Conservation (phyloP, 2,329 filamentous ascomycete species). For the Colletotrichum sidae region DNA sequence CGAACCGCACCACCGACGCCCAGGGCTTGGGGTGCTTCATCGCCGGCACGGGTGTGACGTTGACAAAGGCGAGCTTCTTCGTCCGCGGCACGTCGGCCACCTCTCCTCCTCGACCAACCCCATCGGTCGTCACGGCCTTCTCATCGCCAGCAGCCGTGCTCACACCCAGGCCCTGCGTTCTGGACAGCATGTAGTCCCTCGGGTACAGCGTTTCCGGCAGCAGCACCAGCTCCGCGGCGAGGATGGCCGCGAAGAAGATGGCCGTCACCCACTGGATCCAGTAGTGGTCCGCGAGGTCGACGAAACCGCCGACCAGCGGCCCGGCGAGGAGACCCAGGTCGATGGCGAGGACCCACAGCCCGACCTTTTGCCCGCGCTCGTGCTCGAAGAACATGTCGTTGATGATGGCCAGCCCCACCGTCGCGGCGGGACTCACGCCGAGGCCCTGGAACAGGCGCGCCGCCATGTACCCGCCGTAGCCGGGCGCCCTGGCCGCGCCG, state of each 20-base stretch:
- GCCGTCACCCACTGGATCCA: slow-evolving; percentile 68
- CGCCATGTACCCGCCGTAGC: slow-evolving; percentile 65
- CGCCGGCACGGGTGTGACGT: slow-evolving; percentile 59
- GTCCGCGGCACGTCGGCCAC: slow-evolving; percentile 48
- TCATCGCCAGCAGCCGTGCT: slow-evolving; percentile 28
- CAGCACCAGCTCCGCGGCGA: slow-evolving; percentile 60
- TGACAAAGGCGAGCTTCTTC: slow-evolving; percentile 56
- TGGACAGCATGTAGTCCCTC: slow-evolving; percentile 58
- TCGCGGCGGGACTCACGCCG: slow-evolving; percentile 64
- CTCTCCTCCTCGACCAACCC: slow-evolving; percentile 1
- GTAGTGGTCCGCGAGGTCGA: slow-evolving; percentile 56
- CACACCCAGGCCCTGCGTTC: not conserved
- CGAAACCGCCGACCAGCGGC: slow-evolving; percentile 59
- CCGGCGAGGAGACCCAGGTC: slow-evolving; percentile 63
- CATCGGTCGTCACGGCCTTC: slow-evolving; percentile 31
- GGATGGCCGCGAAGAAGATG: slow-evolving; percentile 61
- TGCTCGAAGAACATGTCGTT: slow-evolving; percentile 68
- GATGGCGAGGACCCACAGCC: slow-evolving; percentile 68
- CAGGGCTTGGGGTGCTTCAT: slow-evolving; percentile 62
- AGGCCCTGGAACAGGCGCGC: slow-evolving; percentile 69
- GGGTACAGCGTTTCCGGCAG: slow-evolving; percentile 69
- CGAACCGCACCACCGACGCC: slow-evolving; percentile 58
- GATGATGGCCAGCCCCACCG: slow-evolving; percentile 65
- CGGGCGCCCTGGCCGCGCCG: slow-evolving; percentile 47
- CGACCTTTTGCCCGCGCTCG: slow-evolving; percentile 65